These are phyloP conservation scores for Calocera viscosa DNA, from an alignment of 768 basidiomycete genomes.

Conservation along the genomic window DNA sequence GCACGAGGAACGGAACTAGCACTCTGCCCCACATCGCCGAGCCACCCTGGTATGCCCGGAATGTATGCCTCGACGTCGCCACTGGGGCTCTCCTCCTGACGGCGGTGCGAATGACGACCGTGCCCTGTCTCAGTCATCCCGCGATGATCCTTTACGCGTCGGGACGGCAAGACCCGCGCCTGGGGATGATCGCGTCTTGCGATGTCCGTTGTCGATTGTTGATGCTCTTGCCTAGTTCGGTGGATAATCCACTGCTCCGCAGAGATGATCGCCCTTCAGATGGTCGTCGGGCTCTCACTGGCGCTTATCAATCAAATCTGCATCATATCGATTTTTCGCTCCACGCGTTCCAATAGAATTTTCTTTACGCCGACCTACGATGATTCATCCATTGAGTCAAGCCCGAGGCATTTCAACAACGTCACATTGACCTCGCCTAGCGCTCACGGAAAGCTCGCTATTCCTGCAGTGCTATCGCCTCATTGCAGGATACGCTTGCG, in stretches of 20 bases:
- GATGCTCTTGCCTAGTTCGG: background rate
- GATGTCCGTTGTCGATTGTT: background rate
- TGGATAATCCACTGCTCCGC: background rate
- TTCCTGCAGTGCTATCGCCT: no score
- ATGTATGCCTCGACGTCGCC: background rate
- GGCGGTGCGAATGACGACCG: background rate
- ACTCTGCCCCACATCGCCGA: background rate
- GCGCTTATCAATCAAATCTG: background rate
- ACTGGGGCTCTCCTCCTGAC: background rate
- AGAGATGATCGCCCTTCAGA: background rate
- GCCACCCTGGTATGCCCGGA: no score
- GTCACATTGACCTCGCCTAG: background rate
- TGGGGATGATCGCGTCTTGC: background rate
- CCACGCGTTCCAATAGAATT: background rate
- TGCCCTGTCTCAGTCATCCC: background rate
- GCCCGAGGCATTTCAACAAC: background rate
- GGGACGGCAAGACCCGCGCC: background rate
- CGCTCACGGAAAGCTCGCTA: background rate
- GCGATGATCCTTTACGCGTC: constrained; percentile 2
- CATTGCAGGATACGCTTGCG: no score
- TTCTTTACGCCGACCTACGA: background rate
- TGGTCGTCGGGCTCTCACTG: background rate
- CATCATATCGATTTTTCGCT: background rate
- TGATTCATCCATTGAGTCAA: background rate
- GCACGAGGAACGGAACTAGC: background rate